Base-by-base conservation (phyloP, 148 eudicot genomes). In the Pouteria glomerata region DNA sequence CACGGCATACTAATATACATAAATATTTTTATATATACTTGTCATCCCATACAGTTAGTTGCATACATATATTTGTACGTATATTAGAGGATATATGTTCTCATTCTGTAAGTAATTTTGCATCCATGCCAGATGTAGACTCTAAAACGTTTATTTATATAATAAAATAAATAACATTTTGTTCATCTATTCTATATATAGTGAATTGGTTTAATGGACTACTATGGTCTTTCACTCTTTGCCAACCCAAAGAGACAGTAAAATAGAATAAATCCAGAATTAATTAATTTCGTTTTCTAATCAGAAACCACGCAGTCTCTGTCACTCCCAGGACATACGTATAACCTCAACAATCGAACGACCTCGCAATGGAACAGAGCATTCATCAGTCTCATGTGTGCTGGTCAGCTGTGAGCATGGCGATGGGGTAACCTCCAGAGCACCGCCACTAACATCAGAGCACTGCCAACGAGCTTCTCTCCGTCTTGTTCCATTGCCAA, bases 401-500 rank as follows among this genome's bases (percentile, higher is more conserved):
- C 80, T 80, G 61, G 79, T 77, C 16, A 96, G 80, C 69, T 92
- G 90, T 34, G 91, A 79, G 61, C 99, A 96, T 37, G 95, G 96
- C 85, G 72, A 90, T 4, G 97, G 99, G 69, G 86, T 88, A 39
- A 96, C 99, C 78, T 82, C 66, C 33, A 85, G 56, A 4, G 99
- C 85, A 34, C 89, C 82, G 26, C 99, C 99, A 34, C 79, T 70
- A 30, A 96, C 95, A 77, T 96, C 89, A 7, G 95, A 83, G 76
- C 99, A 96, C 64, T 79, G 78, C 99, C 99, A 96, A 31, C 85
- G 85, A 44, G 50, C 12, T 44, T 68, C 73, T 73, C 70, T 78
- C 0, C 55, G 68, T 52, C 74, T 74, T 18, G 48, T 57, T 8
- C 76, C 61, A 15, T 89, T 87, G 51, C 61, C 26, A 24, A 91